These are phyloP conservation scores for Kwoniella sp. DNA, from an alignment of 768 basidiomycete genomes.

Conservation along the genomic window DNA sequence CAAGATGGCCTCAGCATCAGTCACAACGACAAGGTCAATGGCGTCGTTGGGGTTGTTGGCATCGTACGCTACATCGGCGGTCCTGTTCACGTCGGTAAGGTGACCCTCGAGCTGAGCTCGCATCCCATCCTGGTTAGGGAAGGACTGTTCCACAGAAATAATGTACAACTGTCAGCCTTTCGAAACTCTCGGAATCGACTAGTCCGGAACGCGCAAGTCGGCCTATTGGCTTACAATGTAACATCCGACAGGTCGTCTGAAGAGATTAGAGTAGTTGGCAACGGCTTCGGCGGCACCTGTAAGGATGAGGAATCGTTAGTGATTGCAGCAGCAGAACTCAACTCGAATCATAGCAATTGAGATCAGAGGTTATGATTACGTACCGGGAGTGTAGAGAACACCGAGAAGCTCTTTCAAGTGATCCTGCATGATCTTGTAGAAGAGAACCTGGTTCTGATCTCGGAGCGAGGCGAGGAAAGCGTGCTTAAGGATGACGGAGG, in stretches of 20 bases:
- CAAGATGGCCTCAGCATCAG: slow-evolving; percentile 82
- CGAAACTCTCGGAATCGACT: too few species aligned
- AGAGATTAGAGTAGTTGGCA: slow-evolving; percentile 77
- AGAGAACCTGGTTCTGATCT: slow-evolving; percentile 65
- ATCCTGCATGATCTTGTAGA: slow-evolving; percentile 68
- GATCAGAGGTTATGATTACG: slow-evolving; percentile 43
- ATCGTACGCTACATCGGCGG: slow-evolving; percentile 50
- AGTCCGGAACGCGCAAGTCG: too few species aligned
- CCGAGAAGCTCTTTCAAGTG: slow-evolving; percentile 69
- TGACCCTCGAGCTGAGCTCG: slow-evolving; percentile 66
- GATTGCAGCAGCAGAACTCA: too few species aligned
- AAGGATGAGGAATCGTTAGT: neutral
- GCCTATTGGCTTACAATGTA: slow-evolving; percentile 21
- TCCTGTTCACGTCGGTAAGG: slow-evolving; percentile 50
- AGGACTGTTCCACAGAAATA: slow-evolving; percentile 54
- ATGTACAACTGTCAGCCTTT: too few species aligned
- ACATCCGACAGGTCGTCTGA: slow-evolving; percentile 64
- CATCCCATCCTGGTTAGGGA: slow-evolving; percentile 69
- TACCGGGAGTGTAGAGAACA: slow-evolving; percentile 81
- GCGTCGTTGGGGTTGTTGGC: slow-evolving; percentile 45
- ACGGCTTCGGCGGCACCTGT: slow-evolving; percentile 68
- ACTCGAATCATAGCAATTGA: too few species aligned
- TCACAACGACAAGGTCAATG: slow-evolving; percentile 78
- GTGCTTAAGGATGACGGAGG: slow-evolving; percentile 66
- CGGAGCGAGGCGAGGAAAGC: slow-evolving; percentile 61